These are phyloP conservation scores for Mycena polygramma DNA, from an alignment of 768 basidiomycete species.

Conservation along the genomic window DNA sequence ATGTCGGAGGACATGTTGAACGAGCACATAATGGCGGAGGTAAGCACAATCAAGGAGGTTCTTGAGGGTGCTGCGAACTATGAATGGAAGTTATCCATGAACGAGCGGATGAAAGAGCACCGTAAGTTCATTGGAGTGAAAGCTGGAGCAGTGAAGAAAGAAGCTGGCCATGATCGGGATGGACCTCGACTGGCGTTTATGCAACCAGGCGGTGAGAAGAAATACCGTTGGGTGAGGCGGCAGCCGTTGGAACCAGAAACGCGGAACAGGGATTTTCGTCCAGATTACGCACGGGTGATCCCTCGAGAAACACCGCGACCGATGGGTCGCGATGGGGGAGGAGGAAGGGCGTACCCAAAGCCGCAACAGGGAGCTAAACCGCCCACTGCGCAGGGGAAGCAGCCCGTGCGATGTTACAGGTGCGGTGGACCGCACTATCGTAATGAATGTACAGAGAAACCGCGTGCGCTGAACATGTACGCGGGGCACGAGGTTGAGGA, in stretches of 20 bases:
- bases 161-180: neutral
- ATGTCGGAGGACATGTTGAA: neutral
- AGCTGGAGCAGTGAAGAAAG: slow-evolving; percentile 34
- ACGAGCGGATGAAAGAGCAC: neutral
- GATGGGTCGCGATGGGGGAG: slow-evolving; percentile 18
- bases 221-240: no score
- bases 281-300: neutral
- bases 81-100: neutral
- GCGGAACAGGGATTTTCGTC: slow-evolving; percentile 28
- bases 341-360: no score
- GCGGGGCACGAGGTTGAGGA: slow-evolving; percentile 1
- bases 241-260: slow-evolving; percentile 46
- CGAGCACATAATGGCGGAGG: neutral
- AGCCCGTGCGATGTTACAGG: neutral
- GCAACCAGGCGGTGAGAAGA: no score
- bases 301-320: neutral
- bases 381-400: no score
- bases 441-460: neutral
- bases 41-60: neutral
- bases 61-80: neutral
- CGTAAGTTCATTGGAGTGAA: no score
- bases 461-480: neutral
- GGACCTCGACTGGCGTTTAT: no score
- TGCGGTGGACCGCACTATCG: neutral
- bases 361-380: no score